Conservation (phyloP, 2,329 filamentous ascomycete genomes). For the Teratosphaeria gauchensis region DNA sequence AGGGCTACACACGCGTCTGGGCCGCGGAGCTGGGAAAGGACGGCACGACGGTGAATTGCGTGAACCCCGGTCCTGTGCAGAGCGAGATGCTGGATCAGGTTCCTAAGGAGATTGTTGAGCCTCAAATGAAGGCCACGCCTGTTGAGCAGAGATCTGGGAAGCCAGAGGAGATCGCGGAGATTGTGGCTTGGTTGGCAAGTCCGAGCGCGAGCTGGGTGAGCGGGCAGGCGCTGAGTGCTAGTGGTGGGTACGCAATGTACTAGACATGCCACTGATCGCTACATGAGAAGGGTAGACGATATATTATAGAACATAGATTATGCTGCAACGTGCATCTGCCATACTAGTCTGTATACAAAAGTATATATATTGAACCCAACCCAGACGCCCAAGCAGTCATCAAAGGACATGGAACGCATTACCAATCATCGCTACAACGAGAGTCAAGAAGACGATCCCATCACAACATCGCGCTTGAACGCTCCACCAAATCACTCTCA, state of each 20-base stretch:
- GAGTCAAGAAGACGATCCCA: background rate
- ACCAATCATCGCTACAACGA: background rate
- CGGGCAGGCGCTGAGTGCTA: conserved; percentile 48
- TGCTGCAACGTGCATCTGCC: background rate
- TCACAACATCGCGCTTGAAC: conserved; percentile 2
- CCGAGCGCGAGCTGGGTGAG: conserved; percentile 19
- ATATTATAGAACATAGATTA: background rate
- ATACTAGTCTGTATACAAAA: conserved; percentile 1
- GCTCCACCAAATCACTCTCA: background rate
- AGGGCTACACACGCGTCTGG: conserved; percentile 50
- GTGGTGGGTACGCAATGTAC: conserved; percentile 34
- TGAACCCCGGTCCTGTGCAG: conserved; percentile 50
- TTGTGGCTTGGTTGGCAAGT: conserved; percentile 47
- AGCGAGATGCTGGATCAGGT: conserved; percentile 50
- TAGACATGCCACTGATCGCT: conserved; percentile 1
- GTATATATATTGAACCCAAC: background rate
- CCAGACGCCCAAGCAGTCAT: background rate
- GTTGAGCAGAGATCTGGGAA: conserved; percentile 44
- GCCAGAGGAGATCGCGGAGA: conserved; percentile 44
- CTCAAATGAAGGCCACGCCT: conserved; percentile 43
- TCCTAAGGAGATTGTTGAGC: conserved; percentile 38
- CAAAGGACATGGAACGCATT: background rate
- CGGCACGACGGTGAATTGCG: conserved; percentile 52
- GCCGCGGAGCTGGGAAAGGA: conserved; percentile 48
- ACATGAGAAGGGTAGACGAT: background rate